Percentiles rank a stretch among this genome's conserved stretches.
These are phyloP conservation scores for Cladochytrium replicatum DNA, from an alignment of 192 early-diverging fungal species.

Conservation along the genomic window DNA sequence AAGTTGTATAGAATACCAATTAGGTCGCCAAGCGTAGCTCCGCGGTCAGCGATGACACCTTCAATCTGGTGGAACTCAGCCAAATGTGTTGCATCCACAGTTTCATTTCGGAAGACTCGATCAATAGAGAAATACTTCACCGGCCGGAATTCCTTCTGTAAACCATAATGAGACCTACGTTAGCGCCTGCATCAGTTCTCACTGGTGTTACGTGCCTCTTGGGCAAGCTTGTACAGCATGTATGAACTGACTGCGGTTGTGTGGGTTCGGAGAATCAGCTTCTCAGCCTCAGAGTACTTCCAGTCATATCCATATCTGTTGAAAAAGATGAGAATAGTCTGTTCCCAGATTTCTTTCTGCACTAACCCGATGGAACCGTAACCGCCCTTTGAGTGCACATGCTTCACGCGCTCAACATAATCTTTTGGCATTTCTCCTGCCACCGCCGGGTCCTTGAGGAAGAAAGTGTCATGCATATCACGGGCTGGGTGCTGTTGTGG, in stretches of 20 bases:
- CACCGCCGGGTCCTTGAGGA: slow-evolving; percentile 56
- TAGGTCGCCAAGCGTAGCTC: slow-evolving; percentile 88
- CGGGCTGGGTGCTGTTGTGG: slow-evolving; percentile 94
- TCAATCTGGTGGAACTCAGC: slow-evolving; percentile 99
- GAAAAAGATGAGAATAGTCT: neutral
- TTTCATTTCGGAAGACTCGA: slow-evolving; percentile 97
- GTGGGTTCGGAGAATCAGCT: slow-evolving; percentile 90
- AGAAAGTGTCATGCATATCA: slow-evolving; percentile 52
- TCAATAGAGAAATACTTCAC: slow-evolving; percentile 99
- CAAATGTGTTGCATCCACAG: slow-evolving; percentile 96
- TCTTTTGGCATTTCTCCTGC: slow-evolving; percentile 67
- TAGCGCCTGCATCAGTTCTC: too few relatives aligned
- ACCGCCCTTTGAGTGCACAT: slow-evolving; percentile 86
- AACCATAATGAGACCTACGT: too few relatives aligned
- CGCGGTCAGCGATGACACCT: slow-evolving; percentile 93
- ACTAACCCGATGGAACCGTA: slow-evolving; percentile 80
- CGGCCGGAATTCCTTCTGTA: slow-evolving; percentile 73
- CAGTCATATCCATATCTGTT: slow-evolving; percentile 75
- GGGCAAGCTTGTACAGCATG: slow-evolving; percentile 89
- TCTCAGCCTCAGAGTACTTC: slow-evolving; percentile 86
- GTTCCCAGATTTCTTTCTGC: neutral
- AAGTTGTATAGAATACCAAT: slow-evolving; percentile 95
- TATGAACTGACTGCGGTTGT: slow-evolving; percentile 88
- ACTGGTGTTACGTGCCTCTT: too few relatives aligned
- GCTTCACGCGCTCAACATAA: slow-evolving; percentile 82